Evolutionary conservation across 73 alveolate species (phyloP).

Genomic region (Tetrahymena malaccensis): DNA sequence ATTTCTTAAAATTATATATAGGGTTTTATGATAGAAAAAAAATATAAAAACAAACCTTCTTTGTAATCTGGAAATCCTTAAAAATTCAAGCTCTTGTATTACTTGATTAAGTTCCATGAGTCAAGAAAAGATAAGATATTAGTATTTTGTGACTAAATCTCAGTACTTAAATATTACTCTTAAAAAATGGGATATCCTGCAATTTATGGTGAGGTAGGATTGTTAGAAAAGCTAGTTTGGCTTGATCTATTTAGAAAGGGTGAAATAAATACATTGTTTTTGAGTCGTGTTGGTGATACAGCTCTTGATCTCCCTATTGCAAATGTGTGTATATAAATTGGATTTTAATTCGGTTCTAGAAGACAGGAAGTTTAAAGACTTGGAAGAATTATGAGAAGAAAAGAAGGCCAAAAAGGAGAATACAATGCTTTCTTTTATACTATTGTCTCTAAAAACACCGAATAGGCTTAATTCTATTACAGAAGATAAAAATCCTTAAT

Average conservation of each 20-base stretch:
- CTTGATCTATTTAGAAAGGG: slow-evolving; percentile 45
- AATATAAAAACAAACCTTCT: background rate
- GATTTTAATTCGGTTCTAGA: slow-evolving; percentile 68
- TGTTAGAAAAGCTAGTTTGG: slow-evolving; percentile 38
- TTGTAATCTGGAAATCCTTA: background rate
- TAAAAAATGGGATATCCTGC: slow-evolving; percentile 34
- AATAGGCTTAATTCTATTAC: slow-evolving; percentile 18
- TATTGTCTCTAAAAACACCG: slow-evolving; percentile 17
- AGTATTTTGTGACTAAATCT: slow-evolving; percentile 30
- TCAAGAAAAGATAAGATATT: slow-evolving; percentile 33
- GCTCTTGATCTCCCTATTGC: slow-evolving; percentile 75
- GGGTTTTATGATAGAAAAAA: background rate
- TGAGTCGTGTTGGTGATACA: slow-evolving; percentile 76
- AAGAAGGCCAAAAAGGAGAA: slow-evolving; percentile 56
- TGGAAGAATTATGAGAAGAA: slow-evolving; percentile 78
- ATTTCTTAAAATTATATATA: background rate
- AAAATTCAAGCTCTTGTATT: slow-evolving; percentile 24
- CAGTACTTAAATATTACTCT: slow-evolving; percentile 34
- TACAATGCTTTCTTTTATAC: slow-evolving; percentile 64
- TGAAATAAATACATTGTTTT: slow-evolving; percentile 50
- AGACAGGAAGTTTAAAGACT: slow-evolving; percentile 75
- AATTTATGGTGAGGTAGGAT: slow-evolving; percentile 48
- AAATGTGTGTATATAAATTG: slow-evolving; percentile 63
- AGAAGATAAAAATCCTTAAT: slow-evolving; percentile 30
- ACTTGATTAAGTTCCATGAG: slow-evolving; percentile 7